phyloP scores from a whole-genome alignment of 163 green algal species.

The Trebouxiophyceae sp. region DNA sequence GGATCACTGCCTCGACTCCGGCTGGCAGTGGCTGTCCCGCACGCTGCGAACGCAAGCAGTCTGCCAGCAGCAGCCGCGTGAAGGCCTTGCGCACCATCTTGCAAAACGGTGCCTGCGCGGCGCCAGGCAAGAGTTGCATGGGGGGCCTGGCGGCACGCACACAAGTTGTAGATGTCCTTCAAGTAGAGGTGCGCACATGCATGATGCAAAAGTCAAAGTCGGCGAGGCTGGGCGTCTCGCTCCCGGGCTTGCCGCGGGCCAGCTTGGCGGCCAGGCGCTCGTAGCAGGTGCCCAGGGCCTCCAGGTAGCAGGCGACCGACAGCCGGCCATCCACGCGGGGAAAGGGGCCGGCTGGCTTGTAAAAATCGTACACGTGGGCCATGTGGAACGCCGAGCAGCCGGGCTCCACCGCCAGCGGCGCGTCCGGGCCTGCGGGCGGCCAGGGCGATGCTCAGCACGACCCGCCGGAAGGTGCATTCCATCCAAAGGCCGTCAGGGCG shows the following conservation, averaged over 20 bases:
- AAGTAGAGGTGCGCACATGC: too few relatives aligned
- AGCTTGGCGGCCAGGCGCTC: slow-evolving; percentile 11
- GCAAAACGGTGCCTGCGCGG: slow-evolving; percentile 52
- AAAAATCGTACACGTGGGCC: slow-evolving; percentile 76
- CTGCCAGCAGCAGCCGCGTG: slow-evolving; percentile 44
- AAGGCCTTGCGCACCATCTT: slow-evolving; percentile 79
- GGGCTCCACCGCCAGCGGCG: slow-evolving; percentile 61
- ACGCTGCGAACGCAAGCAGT: slow-evolving; percentile 12
- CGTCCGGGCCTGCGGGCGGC: slow-evolving; percentile 50
- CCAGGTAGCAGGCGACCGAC: slow-evolving; percentile 55
- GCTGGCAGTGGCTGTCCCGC: background rate
- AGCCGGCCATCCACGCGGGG: slow-evolving; percentile 57
- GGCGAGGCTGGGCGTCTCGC: slow-evolving; percentile 2
- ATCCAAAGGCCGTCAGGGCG: too few relatives aligned
- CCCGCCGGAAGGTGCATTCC: too few relatives aligned
- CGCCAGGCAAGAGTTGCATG: too few relatives aligned
- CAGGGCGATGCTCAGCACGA: too few relatives aligned
- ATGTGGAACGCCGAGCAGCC: slow-evolving; percentile 41
- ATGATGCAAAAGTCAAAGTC: slow-evolving; percentile 48
- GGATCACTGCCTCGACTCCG: background rate
- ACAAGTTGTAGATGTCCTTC: too few relatives aligned
- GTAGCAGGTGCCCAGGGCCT: slow-evolving; percentile 46
- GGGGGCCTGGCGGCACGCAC: too few relatives aligned
- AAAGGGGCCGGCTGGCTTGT: slow-evolving; percentile 68
- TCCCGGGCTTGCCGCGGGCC: background rate